These are phyloP conservation scores for Apiospora malaysiana DNA, from an alignment of 2,329 filamentous ascomycete species.

Conservation along the genomic window DNA sequence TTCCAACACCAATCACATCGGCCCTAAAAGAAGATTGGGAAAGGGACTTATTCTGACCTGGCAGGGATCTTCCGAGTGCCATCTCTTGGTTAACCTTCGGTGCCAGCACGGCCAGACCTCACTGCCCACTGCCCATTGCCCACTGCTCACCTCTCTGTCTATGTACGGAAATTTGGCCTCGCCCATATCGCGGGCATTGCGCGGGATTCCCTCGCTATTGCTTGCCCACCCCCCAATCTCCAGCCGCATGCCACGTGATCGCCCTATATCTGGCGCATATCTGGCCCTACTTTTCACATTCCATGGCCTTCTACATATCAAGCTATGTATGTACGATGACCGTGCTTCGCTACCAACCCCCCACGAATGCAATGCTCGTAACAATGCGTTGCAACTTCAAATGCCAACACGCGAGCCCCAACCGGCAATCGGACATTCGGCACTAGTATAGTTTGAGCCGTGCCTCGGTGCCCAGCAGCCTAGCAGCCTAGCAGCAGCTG, in stretches of 20 bases:
- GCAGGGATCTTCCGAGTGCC: conserved; percentile 17
- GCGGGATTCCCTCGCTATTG: conserved; percentile 21
- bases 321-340: conserved; percentile 1
- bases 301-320: not conserved
- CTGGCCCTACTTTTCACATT: not conserved
- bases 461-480: conserved; percentile 1
- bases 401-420: not conserved
- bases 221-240: not conserved
- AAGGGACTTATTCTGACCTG: not conserved
- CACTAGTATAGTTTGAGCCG: not conserved
- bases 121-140: too few species aligned
- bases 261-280: conserved; percentile 12
- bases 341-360: not conserved
- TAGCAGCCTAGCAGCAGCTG: too few species aligned
- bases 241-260: conserved; percentile 8
- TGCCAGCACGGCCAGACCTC: conserved; percentile 3
- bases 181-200: conserved; percentile 7
- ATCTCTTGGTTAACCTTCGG: conserved; percentile 8
- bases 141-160: not conserved
- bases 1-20: conserved; percentile 13
- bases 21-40: conserved; percentile 13
- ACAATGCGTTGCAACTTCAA: not conserved
- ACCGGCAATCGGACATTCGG: conserved; percentile 13
- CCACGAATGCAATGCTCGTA: not conserved
- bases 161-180: conserved; percentile 19